These are phyloP conservation scores for Pisolithus sp. DNA, from an alignment of 768 basidiomycete species.

Conservation along the genomic window DNA sequence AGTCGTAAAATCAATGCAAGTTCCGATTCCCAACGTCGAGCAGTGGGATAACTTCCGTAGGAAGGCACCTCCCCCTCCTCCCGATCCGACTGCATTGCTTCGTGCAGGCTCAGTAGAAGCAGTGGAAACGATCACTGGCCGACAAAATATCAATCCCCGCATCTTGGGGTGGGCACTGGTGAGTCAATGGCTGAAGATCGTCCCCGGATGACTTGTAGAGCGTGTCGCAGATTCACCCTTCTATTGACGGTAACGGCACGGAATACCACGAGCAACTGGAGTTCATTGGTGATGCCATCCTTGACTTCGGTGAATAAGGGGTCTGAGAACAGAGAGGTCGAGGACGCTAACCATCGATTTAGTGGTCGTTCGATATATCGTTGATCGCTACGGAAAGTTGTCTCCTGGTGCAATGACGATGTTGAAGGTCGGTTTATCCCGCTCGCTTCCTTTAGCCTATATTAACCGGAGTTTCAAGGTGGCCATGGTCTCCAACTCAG, in stretches of 20 bases:
- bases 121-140: constrained; percentile 60
- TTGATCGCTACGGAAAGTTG: constrained; percentile 51
- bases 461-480: constrained; percentile 36
- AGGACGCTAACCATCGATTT: constrained; percentile 3
- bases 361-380: constrained; percentile 76
- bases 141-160: constrained; percentile 53
- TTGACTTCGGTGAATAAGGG: constrained; percentile 64
- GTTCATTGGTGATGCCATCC: constrained; percentile 80
- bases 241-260: constrained; percentile 47
- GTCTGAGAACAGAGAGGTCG: neutral
- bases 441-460: neutral
- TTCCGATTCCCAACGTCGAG: constrained; percentile 58
- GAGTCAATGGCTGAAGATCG: constrained; percentile 13
- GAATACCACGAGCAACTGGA: constrained; percentile 71
- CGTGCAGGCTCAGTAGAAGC: constrained; percentile 43
- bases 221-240: constrained; percentile 57
- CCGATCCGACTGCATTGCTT: constrained; percentile 39
- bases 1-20: constrained; percentile 55
- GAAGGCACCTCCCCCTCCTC: constrained; percentile 40
- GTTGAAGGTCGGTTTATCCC: constrained; percentile 49
- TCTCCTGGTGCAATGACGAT: constrained; percentile 74
- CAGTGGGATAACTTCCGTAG: constrained; percentile 65
- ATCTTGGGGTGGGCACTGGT: constrained; percentile 73
- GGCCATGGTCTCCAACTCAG: constrained; percentile 81
- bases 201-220: constrained; percentile 7